These are phyloP conservation scores for Ascosphaera aggregata DNA, from an alignment of 2,329 filamentous ascomycete genomes.

Conservation along the genomic window DNA sequence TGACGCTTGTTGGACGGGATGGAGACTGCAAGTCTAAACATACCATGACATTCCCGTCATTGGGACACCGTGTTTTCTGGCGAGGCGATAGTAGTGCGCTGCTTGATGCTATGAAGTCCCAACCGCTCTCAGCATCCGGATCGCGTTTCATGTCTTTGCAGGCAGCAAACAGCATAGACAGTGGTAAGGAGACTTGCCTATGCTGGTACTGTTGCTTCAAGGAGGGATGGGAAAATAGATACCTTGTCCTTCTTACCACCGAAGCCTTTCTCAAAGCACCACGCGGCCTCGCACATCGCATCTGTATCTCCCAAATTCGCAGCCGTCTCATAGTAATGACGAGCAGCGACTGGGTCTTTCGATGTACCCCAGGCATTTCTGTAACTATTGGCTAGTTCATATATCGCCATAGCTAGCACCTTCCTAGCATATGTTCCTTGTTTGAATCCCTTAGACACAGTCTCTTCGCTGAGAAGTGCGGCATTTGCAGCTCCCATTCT, in stretches of 20 bases:
- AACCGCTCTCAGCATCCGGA: too few relatives aligned
- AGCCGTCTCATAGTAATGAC: constrained; percentile 89
- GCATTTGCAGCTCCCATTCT: constrained; percentile 78
- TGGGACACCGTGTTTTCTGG: constrained; percentile 63
- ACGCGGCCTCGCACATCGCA: constrained; percentile 90
- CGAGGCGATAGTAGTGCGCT: constrained; percentile 67
- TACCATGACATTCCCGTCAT: constrained; percentile 77
- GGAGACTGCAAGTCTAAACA: constrained; percentile 16
- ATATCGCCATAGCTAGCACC: constrained; percentile 88
- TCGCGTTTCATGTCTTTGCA: too few relatives aligned
- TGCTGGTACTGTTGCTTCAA: too few relatives aligned
- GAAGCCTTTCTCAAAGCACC: constrained; percentile 94
- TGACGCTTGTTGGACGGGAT: too few relatives aligned
- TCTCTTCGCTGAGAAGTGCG: constrained; percentile 63
- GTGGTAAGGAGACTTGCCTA: too few relatives aligned
- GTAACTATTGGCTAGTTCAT: constrained; percentile 58
- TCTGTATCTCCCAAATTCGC: constrained; percentile 92
- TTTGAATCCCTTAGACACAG: constrained; percentile 66
- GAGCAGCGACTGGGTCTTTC: constrained; percentile 65
- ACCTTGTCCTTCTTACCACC: constrained; percentile 98
- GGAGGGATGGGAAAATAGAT: constrained; percentile 7
- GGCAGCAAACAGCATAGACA: too few relatives aligned
- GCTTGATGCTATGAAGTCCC: constrained; percentile 18
- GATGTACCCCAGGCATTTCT: constrained; percentile 82
- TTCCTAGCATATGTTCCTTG: constrained; percentile 90